These are phyloP conservation scores for Schwanniomyces vanrijiae DNA, from an alignment of 805 yeast species.

Conservation along the genomic window DNA sequence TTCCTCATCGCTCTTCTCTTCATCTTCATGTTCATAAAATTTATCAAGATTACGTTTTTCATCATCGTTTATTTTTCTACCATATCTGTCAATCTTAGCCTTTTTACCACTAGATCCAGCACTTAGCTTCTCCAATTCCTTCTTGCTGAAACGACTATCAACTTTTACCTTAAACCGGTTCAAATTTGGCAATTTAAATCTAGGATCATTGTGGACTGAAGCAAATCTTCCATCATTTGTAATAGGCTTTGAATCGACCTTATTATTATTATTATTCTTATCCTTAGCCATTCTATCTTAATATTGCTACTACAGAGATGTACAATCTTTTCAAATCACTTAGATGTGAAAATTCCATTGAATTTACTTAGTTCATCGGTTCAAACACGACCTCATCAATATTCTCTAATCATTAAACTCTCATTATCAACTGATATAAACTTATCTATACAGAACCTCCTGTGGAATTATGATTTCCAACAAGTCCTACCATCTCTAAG, in stretches of 20 bases:
- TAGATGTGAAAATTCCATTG: background rate
- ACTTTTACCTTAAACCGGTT: slow-evolving; percentile 72
- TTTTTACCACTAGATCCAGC: slow-evolving; percentile 49
- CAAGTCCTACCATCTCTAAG: slow-evolving; percentile 76
- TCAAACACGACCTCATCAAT: background rate
- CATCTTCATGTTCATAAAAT: slow-evolving; percentile 53
- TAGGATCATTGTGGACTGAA: slow-evolving; percentile 80
- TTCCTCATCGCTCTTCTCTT: slow-evolving; percentile 26
- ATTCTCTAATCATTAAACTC: background rate
- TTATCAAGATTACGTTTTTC: slow-evolving; percentile 54
- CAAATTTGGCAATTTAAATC: slow-evolving; percentile 74
- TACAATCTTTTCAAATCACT: no score
- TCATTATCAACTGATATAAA: background rate
- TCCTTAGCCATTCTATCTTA: slow-evolving; percentile 5
- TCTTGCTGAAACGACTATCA: slow-evolving; percentile 79
- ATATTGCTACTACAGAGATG: background rate
- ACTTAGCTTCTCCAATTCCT: slow-evolving; percentile 53
- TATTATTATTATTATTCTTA: slow-evolving; percentile 3
- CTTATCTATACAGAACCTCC: slow-evolving; percentile 48
- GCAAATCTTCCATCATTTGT: slow-evolving; percentile 76
- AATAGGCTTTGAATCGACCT: slow-evolving; percentile 23
- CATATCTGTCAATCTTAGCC: slow-evolving; percentile 81
- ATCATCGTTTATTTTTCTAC: slow-evolving; percentile 61
- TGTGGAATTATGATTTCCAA: slow-evolving; percentile 42
- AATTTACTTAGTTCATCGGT: background rate